These are phyloP conservation scores for Blastobotrys peoriensis DNA, from an alignment of 805 yeast genomes.

Conservation along the genomic window DNA sequence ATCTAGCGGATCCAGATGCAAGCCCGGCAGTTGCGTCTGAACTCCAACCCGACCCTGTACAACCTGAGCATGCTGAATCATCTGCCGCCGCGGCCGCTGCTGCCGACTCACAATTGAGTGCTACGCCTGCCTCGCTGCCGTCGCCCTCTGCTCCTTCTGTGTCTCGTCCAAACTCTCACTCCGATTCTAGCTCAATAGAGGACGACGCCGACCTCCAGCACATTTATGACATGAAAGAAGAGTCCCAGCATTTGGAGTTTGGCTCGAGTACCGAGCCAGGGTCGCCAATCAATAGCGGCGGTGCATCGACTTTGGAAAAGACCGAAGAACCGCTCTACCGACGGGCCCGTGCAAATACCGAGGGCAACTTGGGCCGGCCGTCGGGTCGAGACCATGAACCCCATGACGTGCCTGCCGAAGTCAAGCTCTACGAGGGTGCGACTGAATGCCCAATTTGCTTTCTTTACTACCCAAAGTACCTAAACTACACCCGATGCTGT, in stretches of 20 bases:
- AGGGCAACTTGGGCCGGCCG: not conserved
- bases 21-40: not conserved
- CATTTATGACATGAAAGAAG: not conserved
- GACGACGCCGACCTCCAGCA: not conserved
- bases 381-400: too few relatives aligned
- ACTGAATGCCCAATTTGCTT: slow-evolving; percentile 94
- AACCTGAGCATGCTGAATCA: not conserved
- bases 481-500: slow-evolving; percentile 84
- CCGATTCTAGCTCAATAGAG: slow-evolving; percentile 2
- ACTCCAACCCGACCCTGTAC: not conserved
- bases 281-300: not conserved
- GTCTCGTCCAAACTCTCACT: not conserved
- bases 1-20: not conserved
- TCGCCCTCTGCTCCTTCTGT: not conserved
- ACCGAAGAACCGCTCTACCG: not conserved
- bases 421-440: slow-evolving; percentile 59
- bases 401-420: slow-evolving; percentile 33
- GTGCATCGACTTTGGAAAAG: not conserved
- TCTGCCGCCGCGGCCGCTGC: not conserved
- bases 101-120: not conserved
- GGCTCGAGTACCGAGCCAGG: not conserved
- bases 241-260: not conserved
- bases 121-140: not conserved
- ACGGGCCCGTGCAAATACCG: not conserved
- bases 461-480: slow-evolving; percentile 68